Evolutionary conservation across 352 stramenopile genomes (phyloP).

Genomic region (Phytophthora pistaciae): DNA sequence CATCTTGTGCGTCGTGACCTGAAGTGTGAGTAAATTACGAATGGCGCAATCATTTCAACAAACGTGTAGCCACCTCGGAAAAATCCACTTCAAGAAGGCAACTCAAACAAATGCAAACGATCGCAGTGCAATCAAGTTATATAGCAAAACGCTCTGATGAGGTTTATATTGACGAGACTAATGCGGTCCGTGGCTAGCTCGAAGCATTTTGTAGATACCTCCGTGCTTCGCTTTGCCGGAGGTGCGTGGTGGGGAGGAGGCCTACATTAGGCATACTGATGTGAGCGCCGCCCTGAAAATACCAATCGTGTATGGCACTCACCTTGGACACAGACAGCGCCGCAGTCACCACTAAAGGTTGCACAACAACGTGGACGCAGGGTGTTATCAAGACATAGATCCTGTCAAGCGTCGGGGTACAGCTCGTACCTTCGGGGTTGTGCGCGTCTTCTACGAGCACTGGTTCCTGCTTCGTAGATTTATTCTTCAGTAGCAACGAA

Average conservation of each 20-base stretch:
- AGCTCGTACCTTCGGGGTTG: conserved; percentile 26
- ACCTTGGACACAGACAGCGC: conserved; percentile 30
- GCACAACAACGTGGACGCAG: background rate
- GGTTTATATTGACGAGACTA: conserved; percentile 12
- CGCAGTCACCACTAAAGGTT: conserved; percentile 7
- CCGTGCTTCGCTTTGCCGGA: conserved; percentile 64
- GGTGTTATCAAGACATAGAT: background rate
- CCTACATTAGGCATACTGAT: conserved; percentile 16
- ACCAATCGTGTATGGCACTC: background rate
- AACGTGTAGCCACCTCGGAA: conserved; percentile 5
- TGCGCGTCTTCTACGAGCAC: conserved; percentile 64
- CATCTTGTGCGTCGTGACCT: conserved; percentile 40
- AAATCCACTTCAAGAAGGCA: conserved; percentile 17
- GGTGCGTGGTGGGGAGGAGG: conserved; percentile 43
- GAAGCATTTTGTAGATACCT: conserved; percentile 79
- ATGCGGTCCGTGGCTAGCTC: conserved; percentile 22
- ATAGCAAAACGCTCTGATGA: background rate
- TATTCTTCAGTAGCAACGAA: conserved; percentile 77
- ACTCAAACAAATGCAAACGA: background rate
- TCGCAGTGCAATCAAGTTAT: background rate
- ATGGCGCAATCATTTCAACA: conserved; percentile 2
- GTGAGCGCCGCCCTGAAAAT: conserved; percentile 2
- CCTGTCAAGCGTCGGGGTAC: background rate
- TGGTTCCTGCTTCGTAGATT: conserved; percentile 51
- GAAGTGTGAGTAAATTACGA: background rate